phyloP scores from a whole-genome alignment of 108 stramenopile species.

The Skeletonema potamos region DNA sequence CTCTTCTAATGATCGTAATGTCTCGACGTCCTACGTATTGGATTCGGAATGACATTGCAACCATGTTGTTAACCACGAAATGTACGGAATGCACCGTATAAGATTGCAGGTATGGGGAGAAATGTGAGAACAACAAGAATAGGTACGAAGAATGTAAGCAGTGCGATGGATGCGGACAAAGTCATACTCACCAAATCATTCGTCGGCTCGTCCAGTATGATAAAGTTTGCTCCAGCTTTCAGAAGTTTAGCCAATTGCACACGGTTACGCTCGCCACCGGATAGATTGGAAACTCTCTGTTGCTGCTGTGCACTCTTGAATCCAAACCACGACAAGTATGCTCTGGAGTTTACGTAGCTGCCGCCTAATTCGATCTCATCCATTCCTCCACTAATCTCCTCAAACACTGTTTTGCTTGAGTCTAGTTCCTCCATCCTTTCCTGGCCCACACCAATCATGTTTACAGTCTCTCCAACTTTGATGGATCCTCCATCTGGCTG shows the following conservation, averaged over 20 bases:
- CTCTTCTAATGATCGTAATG: slow-evolving; percentile 89
- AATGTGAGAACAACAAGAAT: too few relatives aligned
- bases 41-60: too few relatives aligned
- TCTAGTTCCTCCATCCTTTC: slow-evolving; percentile 90
- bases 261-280: slow-evolving; percentile 94
- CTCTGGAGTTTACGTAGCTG: slow-evolving; percentile 73
- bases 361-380: slow-evolving; percentile 91
- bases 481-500: slow-evolving; percentile 79
- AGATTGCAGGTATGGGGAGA: too few relatives aligned
- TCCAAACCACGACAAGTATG: slow-evolving; percentile 91
- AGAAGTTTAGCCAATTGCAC: slow-evolving; percentile 91
- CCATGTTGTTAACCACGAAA: too few relatives aligned
- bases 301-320: slow-evolving; percentile 89
- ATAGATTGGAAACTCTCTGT: slow-evolving; percentile 79
- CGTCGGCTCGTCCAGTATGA: slow-evolving; percentile 93
- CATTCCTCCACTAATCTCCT: slow-evolving; percentile 80
- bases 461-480: slow-evolving; percentile 87
- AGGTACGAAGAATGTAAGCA: too few relatives aligned
- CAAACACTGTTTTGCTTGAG: slow-evolving; percentile 84
- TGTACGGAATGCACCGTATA: too few relatives aligned
- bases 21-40: slow-evolving; percentile 77
- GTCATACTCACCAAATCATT: slow-evolving; percentile 58
- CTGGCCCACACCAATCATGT: slow-evolving; percentile 90
- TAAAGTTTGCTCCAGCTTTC: slow-evolving; percentile 84
- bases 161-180: too few relatives aligned